phyloP scores from a whole-genome alignment of 768 basidiomycete genomes.

The Pholiota molesta region DNA sequence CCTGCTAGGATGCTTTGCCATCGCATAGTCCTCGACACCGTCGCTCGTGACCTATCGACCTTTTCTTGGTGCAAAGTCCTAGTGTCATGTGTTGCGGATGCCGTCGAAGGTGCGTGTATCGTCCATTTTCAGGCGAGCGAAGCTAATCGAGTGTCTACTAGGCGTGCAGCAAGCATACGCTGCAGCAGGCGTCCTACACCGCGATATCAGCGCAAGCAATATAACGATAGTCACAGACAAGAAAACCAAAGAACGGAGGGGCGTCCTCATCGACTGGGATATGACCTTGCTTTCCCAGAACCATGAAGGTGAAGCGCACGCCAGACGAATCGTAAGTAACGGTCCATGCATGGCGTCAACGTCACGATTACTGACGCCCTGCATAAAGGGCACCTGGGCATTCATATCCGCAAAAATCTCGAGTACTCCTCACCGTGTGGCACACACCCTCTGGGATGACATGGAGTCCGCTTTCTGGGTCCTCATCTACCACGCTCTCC shows the following conservation, averaged over 20 bases:
- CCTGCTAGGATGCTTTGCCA: not conserved
- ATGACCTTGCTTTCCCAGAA: not conserved
- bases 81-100: not conserved
- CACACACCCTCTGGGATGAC: not conserved
- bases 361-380: not conserved
- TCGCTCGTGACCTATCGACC: not conserved
- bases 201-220: conserved; percentile 6
- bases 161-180: not conserved
- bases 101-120: not conserved
- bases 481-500: not conserved
- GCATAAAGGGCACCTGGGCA: not conserved
- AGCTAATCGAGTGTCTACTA: not conserved
- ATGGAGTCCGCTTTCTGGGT: not conserved
- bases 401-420: not conserved
- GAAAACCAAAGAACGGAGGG: not conserved
- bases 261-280: not conserved
- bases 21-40: not conserved
- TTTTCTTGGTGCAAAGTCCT: not conserved
- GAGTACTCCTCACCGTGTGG: not conserved
- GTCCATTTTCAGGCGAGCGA: too few relatives aligned
- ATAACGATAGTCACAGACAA: conserved; percentile 5
- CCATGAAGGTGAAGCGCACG: not conserved
- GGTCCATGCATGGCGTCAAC: not conserved
- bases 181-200: not conserved
- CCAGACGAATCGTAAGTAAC: not conserved